Evolutionary conservation across 768 basidiomycete species (phyloP).

Genomic region (Russula sp.): DNA sequence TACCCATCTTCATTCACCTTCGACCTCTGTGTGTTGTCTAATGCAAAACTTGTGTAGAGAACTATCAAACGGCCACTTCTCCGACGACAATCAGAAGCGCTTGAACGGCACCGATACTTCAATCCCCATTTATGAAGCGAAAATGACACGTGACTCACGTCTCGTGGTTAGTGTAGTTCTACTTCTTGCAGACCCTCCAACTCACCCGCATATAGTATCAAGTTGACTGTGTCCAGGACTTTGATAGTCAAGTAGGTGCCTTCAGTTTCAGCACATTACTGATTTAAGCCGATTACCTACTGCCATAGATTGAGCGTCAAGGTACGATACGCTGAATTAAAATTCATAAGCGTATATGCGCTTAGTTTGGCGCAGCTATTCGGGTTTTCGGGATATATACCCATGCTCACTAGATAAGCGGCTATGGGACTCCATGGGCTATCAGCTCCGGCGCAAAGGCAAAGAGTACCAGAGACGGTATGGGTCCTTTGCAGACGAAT

Average conservation of each 20-base stretch:
- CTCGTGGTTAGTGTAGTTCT: conserved; percentile 18
- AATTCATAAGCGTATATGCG: neutral
- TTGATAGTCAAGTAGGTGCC: conserved; percentile 21
- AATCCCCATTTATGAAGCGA: conserved; percentile 66
- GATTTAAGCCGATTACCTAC: neutral
- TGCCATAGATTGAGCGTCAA: conserved; percentile 40
- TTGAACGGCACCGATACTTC: conserved; percentile 45
- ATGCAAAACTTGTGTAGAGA: conserved; percentile 43
- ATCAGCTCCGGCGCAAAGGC: conserved; percentile 44
- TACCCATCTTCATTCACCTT: conserved; percentile 29
- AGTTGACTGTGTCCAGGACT: conserved; percentile 30
- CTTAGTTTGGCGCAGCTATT: conserved; percentile 38
- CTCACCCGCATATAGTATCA: conserved; percentile 33
- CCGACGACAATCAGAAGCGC: conserved; percentile 62
- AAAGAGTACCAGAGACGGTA: conserved; percentile 55
- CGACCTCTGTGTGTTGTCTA: neutral
- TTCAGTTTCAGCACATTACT: neutral
- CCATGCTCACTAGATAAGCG: conserved; percentile 45
- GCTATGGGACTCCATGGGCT: conserved; percentile 48
- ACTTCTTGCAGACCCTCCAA: neutral
- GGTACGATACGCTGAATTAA: conserved; percentile 31
- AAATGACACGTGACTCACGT: conserved; percentile 46
- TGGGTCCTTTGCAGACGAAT: neutral
- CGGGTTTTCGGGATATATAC: conserved; percentile 52
- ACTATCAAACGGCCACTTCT: conserved; percentile 67